phyloP scores from a whole-genome alignment of 2,329 filamentous ascomycete species.

The Ascomycota sp. region DNA sequence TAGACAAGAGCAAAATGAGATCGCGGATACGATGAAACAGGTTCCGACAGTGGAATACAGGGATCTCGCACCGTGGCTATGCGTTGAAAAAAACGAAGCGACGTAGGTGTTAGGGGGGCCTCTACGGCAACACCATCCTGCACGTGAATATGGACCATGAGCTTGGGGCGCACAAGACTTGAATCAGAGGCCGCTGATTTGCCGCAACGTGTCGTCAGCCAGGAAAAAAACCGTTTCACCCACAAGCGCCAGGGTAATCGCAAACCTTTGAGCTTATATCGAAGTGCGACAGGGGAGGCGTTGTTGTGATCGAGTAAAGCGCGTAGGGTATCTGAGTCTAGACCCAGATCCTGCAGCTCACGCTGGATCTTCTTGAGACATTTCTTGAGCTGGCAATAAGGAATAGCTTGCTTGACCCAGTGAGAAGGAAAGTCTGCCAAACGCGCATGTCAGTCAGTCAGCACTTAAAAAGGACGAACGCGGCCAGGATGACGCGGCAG shows the following conservation, averaged over 20 bases:
- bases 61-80: conserved; percentile 26
- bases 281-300: conserved; percentile 23
- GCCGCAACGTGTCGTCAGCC: neutral
- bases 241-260: neutral
- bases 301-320: conserved; percentile 36
- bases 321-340: conserved; percentile 50
- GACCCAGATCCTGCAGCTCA: conserved; percentile 50
- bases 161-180: conserved; percentile 38
- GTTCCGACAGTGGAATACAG: conserved; percentile 1
- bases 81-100: conserved; percentile 40
- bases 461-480: neutral
- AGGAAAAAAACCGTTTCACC: neutral
- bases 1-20: neutral
- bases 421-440: conserved; percentile 45
- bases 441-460: neutral
- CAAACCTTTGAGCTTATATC: conserved; percentile 35
- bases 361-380: conserved; percentile 61
- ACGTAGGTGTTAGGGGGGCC: conserved; percentile 44
- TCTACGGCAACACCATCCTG: conserved; percentile 47
- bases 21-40: conserved; percentile 1
- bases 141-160: conserved; percentile 49
- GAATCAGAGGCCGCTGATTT: conserved; percentile 16
- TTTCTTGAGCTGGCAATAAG: conserved; percentile 73
- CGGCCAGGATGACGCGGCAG: no score
- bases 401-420: conserved; percentile 56